Percentiles rank a stretch among this genome's conserved stretches.
Conservation (phyloP, 768 basidiomycete genomes). For the Galerina sulciceps region DNA sequence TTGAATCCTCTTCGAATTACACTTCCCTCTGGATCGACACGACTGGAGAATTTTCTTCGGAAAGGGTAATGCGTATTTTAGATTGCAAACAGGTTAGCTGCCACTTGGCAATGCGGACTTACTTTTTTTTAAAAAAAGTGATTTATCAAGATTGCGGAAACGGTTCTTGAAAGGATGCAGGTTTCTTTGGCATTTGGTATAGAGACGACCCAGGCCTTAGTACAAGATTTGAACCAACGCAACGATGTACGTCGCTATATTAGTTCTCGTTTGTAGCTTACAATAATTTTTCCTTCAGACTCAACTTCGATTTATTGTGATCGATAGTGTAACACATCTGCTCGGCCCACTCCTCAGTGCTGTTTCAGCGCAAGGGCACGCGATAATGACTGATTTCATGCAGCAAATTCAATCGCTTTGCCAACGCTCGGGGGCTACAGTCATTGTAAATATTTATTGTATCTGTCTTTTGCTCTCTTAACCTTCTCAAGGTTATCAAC, state of each 20-base stretch:
- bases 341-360: slow-evolving; percentile 66
- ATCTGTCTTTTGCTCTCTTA: background rate
- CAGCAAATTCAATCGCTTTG: slow-evolving; percentile 58
- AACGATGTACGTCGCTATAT: slow-evolving; percentile 19
- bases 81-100: slow-evolving; percentile 26
- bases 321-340: slow-evolving; percentile 70
- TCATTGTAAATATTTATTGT: slow-evolving; percentile 51
- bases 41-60: slow-evolving; percentile 64
- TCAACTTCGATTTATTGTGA: slow-evolving; percentile 52
- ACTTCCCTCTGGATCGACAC: slow-evolving; percentile 75
- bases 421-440: slow-evolving; percentile 43
- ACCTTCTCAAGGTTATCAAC: slow-evolving; percentile 59
- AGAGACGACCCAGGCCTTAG: slow-evolving; percentile 52
- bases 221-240: slow-evolving; percentile 45
- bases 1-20: slow-evolving; percentile 39
- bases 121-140: background rate
- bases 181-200: slow-evolving; percentile 63
- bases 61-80: slow-evolving; percentile 46
- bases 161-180: slow-evolving; percentile 58
- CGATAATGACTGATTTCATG: slow-evolving; percentile 75
- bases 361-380: slow-evolving; percentile 75
- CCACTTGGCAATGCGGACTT: background rate
- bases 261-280: background rate
- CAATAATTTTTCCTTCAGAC: slow-evolving; percentile 1
- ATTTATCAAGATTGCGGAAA: slow-evolving; percentile 23